A percentile compares a stretch with the other conserved stretches of the same genome.
Conservation (phyloP, 2,329 filamentous ascomycete genomes). For the Ceratocystis eucalypticola region DNA sequence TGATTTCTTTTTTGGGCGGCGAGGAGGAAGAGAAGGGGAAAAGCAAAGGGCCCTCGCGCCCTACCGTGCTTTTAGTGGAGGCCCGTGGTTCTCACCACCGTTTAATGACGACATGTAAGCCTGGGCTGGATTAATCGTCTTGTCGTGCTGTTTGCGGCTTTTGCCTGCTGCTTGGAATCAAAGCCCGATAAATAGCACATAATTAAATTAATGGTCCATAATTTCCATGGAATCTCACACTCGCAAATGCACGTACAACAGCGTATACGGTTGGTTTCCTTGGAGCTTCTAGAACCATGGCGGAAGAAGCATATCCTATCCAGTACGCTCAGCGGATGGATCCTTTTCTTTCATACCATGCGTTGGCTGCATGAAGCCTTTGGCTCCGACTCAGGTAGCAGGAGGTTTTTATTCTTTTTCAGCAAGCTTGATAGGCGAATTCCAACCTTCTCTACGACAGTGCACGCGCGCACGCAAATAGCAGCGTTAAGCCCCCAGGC, state of each 20-base stretch:
- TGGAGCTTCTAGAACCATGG: neutral
- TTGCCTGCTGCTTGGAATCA: neutral
- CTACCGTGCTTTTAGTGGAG: neutral
- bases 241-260: neutral
- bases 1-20: neutral
- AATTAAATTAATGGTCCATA: neutral
- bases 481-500: neutral
- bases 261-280: neutral
- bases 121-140: neutral
- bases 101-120: conserved; percentile 4
- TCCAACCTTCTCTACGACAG: too few relatives aligned
- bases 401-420: too few relatives aligned
- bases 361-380: neutral
- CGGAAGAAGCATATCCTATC: neutral
- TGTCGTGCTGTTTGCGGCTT: neutral
- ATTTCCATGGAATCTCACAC: too few relatives aligned
- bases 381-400: too few relatives aligned
- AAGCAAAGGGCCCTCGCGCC: neutral
- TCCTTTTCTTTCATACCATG: neutral
- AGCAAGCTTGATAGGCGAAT: too few relatives aligned
- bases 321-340: neutral
- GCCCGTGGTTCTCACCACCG: neutral
- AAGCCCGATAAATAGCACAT: neutral
- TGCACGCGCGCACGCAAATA: too few relatives aligned
- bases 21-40: neutral